Base-by-base conservation (phyloP, 1,284 basidiomycete species). In the Boletus sp. region DNA sequence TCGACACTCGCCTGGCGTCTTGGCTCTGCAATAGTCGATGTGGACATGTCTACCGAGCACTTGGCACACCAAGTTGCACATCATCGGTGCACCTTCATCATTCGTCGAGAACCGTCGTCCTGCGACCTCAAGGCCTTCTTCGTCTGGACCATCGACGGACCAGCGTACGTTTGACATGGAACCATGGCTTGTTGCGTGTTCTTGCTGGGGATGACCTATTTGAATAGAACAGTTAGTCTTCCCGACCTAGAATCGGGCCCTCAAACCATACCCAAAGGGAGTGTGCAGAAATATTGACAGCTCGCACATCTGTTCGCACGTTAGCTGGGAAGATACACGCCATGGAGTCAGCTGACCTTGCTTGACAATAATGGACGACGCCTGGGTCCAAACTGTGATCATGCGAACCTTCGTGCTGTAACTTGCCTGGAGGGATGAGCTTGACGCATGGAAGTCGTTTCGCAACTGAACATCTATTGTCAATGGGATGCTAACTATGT, bases 61-160 rank as follows among this genome's bases (percentile, higher is more conserved):
- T 37, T 80, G 56, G 61, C 70, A 78, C 56, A 84, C 71, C 16
- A 85, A 67, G 44, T 76, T 83, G 67, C 85, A 87, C 70, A 86
- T 75, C 80, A 86, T 84, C 0, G 85, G 85, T 1, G 82, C 83
- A 18, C 85, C 84, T 39, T 81, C 80, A 50, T 85, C 83, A 29
- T 77, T 77, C 0, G 80, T 65, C 0, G 76, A 81, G 64, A 82
- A 87, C 49, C 77, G 80, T 46, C 77, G 76, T 2, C 84, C 84
- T 51, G 78, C 75, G 3, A 85, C 67, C 59, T 86, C 84, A 3
- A 85, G 59, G 18, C 72, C 68, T 31, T 59, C 63, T 31, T 76
- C 66, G 20, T 83, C 79, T 3, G 75, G 73, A 0, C 78, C 80
- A 47, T 84, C 81, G 6, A 86, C 64, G 1, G 79, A 70, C 84